Conservation (phyloP, 495 filamentous ascomycete species). For the Tuber umbilicatum region DNA sequence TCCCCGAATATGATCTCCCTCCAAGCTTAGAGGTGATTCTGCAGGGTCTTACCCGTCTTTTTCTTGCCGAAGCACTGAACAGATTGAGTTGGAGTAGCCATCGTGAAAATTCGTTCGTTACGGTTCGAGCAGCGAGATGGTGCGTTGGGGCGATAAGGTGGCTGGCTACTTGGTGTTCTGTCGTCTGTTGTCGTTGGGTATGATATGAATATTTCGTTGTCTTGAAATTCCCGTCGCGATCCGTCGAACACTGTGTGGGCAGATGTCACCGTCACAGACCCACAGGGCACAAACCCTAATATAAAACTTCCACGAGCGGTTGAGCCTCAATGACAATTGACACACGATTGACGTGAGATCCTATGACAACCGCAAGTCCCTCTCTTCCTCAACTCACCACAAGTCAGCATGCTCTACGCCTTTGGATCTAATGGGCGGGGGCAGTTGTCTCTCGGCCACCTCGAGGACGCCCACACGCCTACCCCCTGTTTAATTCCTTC, state of each 20-base stretch:
- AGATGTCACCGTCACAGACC: constrained; percentile 2
- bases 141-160: constrained; percentile 7
- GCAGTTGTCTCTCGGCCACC: constrained; percentile 74
- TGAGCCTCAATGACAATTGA: constrained; percentile 2
- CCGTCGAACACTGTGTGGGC: constrained; percentile 12
- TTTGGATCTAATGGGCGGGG: constrained; percentile 87
- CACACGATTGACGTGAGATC: not conserved
- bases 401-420: constrained; percentile 54
- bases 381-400: constrained; percentile 5
- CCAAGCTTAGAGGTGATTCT: constrained; percentile 34
- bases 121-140: constrained; percentile 6
- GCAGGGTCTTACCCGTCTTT: constrained; percentile 61
- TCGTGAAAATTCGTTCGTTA: constrained; percentile 43
- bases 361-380: not conserved
- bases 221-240: constrained; percentile 8
- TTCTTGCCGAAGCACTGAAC: constrained; percentile 96
- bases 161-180: constrained; percentile 15
- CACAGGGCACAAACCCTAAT: constrained; percentile 5
- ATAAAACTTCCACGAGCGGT: constrained; percentile 32
- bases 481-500: constrained; percentile 52
- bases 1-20: not conserved
- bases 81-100: constrained; percentile 68
- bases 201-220: constrained; percentile 18
- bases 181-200: constrained; percentile 25
- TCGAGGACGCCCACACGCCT: constrained; percentile 64